These are phyloP conservation scores for Quercus aquifolioides DNA, from an alignment of 306 rosid genomes.

Conservation along the genomic window DNA sequence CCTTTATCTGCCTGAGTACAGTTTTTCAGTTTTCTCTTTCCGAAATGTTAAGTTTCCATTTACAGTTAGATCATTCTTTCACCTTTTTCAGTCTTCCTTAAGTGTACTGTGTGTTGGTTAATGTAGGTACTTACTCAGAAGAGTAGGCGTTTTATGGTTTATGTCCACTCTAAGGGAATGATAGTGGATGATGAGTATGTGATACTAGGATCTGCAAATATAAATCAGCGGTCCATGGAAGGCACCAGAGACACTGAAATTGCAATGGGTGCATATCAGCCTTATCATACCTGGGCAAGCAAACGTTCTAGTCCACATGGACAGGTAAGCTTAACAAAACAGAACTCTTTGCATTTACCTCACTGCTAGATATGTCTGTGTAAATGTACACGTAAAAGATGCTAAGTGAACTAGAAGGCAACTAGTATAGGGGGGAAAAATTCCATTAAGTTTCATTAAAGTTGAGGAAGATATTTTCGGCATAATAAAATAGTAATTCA, in stretches of 20 bases:
- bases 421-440: background rate
- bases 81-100: background rate
- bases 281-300: conserved; percentile 63
- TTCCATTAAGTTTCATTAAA: background rate
- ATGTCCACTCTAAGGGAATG: conserved; percentile 96
- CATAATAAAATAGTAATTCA: background rate
- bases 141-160: conserved; percentile 79
- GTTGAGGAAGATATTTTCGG: background rate
- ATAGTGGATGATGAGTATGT: conserved; percentile 96
- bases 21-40: conserved; percentile 1
- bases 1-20: background rate
- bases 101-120: conserved; percentile 1
- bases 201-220: conserved; percentile 82
- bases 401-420: background rate
- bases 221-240: conserved; percentile 81
- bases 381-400: background rate
- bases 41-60: background rate
- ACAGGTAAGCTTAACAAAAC: conserved; percentile 46
- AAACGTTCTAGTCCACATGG: conserved; percentile 61
- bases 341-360: background rate
- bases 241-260: conserved; percentile 95
- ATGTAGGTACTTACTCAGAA: conserved; percentile 57
- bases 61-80: too few relatives aligned
- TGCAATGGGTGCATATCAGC: conserved; percentile 93
- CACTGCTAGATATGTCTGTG: background rate